phyloP scores from a whole-genome alignment of 306 rosid species.

The Gastrolobium bilobum region DNA sequence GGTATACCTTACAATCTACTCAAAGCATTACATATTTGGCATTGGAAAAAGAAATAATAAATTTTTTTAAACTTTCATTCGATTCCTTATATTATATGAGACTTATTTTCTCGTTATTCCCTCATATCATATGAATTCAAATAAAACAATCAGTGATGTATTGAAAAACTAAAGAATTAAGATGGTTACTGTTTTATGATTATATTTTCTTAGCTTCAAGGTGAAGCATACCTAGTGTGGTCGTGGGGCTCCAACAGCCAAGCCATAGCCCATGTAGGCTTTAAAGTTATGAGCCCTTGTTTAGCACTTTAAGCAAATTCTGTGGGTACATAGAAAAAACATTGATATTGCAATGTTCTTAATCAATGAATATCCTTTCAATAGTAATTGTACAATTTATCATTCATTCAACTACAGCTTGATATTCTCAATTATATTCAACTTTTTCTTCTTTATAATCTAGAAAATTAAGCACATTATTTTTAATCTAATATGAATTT shows the following conservation, averaged over 20 bases:
- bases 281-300: neutral
- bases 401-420: neutral
- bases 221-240: conserved; percentile 50
- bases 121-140: neutral
- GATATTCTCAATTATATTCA: neutral
- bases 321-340: neutral
- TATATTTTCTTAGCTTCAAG: conserved; percentile 61
- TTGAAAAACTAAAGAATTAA: conserved; percentile 31
- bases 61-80: conserved; percentile 38
- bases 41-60: conserved; percentile 25
- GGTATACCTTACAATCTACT: conserved; percentile 47
- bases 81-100: neutral
- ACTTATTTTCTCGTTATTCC: neutral
- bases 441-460: neutral
- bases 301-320: neutral
- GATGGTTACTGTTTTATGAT: conserved; percentile 49
- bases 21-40: conserved; percentile 40
- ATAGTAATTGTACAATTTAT: neutral
- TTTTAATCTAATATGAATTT: neutral
- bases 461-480: neutral
- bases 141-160: conserved; percentile 8
- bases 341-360: neutral
- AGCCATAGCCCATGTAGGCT: conserved; percentile 27
- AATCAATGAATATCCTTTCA: neutral
- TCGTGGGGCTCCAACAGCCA: conserved; percentile 49